Conservation (phyloP, 2,329 filamentous ascomycete species). For the Nannizziopsis arthrosporioides region DNA sequence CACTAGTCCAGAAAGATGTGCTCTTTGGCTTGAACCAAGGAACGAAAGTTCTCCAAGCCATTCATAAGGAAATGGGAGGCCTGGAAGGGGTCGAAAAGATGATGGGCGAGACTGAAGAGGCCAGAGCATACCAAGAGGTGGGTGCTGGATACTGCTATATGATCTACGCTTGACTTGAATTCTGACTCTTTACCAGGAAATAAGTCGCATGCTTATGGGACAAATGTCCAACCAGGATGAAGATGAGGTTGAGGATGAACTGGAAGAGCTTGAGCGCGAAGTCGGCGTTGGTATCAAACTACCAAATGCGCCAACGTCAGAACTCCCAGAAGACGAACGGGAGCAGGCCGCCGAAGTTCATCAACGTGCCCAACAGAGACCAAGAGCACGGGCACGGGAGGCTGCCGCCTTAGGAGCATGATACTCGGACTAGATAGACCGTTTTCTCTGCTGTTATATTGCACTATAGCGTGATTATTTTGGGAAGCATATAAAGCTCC, state of each 20-base stretch:
- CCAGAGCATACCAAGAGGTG: constrained; percentile 80
- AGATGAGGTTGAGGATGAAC: constrained; percentile 92
- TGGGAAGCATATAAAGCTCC: too few species aligned
- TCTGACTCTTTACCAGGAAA: constrained; percentile 48
- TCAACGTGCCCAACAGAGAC: constrained; percentile 26
- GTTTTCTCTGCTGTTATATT: background rate
- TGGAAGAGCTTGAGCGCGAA: constrained; percentile 66
- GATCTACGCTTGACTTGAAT: background rate
- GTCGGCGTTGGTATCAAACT: constrained; percentile 30
- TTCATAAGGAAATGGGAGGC: constrained; percentile 91
- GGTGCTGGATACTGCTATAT: constrained; percentile 18
- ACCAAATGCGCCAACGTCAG: constrained; percentile 30
- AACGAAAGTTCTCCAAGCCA: constrained; percentile 76
- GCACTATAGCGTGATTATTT: too few species aligned
- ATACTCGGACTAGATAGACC: background rate
- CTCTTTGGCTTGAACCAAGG: constrained; percentile 86
- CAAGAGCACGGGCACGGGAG: constrained; percentile 14
- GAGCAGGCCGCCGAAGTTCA: constrained; percentile 24
- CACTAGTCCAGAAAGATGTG: constrained; percentile 92
- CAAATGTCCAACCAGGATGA: constrained; percentile 90
- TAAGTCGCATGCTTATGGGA: constrained; percentile 80
- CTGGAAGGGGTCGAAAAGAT: constrained; percentile 89
- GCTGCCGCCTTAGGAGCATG: constrained; percentile 20
- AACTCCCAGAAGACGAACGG: constrained; percentile 22
- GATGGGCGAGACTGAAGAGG: constrained; percentile 84